Conservation (phyloP, 768 basidiomycete species). For the Kwoniella pini region DNA sequence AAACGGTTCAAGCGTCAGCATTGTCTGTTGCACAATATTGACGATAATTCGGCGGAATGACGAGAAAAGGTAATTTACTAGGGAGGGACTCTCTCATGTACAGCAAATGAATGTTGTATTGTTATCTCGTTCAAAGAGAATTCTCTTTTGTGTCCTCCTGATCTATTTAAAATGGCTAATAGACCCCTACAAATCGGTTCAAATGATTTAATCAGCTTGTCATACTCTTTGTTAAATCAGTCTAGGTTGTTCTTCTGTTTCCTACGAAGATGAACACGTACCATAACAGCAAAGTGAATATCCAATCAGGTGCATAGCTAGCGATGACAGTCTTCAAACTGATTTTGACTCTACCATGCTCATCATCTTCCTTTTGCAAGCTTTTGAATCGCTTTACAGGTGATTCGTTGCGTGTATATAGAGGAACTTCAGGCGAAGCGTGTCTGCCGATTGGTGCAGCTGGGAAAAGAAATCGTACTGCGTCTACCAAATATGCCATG, state of each 20-base stretch:
- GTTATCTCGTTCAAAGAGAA: conserved; percentile 52
- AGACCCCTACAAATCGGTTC: no score
- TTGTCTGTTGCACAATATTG: no score
- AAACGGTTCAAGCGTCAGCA: background rate
- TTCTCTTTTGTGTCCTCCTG: conserved; percentile 50
- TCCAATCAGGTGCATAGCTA: conserved; percentile 50
- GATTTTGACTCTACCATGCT: conserved; percentile 22
- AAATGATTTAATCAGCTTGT: no score
- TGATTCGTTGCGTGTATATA: conserved; percentile 11
- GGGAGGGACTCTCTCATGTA: conserved; percentile 47
- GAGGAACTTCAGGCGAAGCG: conserved; percentile 7
- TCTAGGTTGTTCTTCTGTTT: background rate
- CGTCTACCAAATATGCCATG: conserved; percentile 39
- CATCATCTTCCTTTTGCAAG: background rate
- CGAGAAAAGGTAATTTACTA: conserved; percentile 25
- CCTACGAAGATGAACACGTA: conserved; percentile 17
- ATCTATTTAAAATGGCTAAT: conserved; percentile 40
- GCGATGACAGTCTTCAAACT: conserved; percentile 33
- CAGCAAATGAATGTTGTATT: conserved; percentile 50
- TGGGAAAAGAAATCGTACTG: conserved; percentile 47
- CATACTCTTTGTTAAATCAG: background rate
- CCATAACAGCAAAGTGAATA: conserved; percentile 46
- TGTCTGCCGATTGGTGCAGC: conserved; percentile 20
- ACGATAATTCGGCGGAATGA: background rate
- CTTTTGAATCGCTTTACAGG: background rate